These are phyloP conservation scores for Ustilago hordei DNA, from an alignment of 1,284 basidiomycete genomes.

Conservation along the genomic window DNA sequence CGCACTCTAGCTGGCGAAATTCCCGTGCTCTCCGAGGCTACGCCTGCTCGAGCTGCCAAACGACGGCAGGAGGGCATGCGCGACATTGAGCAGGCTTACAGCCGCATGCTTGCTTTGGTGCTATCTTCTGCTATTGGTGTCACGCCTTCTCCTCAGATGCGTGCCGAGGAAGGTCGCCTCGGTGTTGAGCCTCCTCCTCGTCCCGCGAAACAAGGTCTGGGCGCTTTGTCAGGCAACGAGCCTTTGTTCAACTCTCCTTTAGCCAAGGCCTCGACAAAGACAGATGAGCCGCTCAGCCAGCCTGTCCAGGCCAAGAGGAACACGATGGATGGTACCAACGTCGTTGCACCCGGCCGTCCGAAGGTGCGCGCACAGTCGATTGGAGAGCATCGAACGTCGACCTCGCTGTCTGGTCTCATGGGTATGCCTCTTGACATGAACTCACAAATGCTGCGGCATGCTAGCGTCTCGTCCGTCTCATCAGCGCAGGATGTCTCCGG, in stretches of 20 bases:
- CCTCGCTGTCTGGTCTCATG: slow-evolving; percentile 53
- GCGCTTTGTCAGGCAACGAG: slow-evolving; percentile 8
- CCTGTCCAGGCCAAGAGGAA: slow-evolving; percentile 16
- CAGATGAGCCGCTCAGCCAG: slow-evolving; percentile 41
- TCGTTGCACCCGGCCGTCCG: slow-evolving; percentile 8
- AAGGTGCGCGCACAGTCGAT: slow-evolving; percentile 18
- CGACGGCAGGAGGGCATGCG: slow-evolving; percentile 52
- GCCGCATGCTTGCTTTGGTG: slow-evolving; percentile 55
- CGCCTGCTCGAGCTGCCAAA: slow-evolving; percentile 43
- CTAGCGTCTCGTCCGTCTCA: slow-evolving; percentile 34
- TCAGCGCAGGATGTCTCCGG: slow-evolving; percentile 23
- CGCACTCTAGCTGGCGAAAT: slow-evolving; percentile 19
- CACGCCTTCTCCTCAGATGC: slow-evolving; percentile 50
- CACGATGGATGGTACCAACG: slow-evolving; percentile 13
- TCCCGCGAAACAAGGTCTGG: slow-evolving; percentile 25
- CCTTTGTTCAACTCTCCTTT: slow-evolving; percentile 34
- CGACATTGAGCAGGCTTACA: slow-evolving; percentile 52
- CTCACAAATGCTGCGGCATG: slow-evolving; percentile 38
- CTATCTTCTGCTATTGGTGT: slow-evolving; percentile 48
- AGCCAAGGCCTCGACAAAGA: slow-evolving; percentile 45
- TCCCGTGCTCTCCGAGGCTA: slow-evolving; percentile 43
- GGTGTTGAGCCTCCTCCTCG: slow-evolving; percentile 37
- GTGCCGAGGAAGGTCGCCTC: slow-evolving; percentile 31
- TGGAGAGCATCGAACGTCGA: slow-evolving; percentile 33
- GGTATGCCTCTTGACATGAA: slow-evolving; percentile 47